These are phyloP conservation scores for Eudorina sp. DNA, from an alignment of 139 green algal species.

Conservation along the genomic window DNA sequence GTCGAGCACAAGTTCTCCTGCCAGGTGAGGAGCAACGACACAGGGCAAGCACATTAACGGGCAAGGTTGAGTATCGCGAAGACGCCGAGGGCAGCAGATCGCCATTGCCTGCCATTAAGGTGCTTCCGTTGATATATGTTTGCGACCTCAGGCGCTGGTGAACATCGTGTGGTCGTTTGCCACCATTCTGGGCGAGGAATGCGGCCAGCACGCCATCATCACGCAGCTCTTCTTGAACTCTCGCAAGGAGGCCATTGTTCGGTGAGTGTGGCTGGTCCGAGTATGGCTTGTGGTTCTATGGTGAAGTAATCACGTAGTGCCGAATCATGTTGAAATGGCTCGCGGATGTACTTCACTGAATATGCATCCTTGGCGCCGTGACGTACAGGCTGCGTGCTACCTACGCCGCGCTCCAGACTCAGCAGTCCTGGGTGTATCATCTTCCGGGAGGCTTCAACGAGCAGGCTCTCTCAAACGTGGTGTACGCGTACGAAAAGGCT, in stretches of 20 bases:
- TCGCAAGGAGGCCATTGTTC: slow-evolving; percentile 49
- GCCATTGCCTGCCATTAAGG: too few species aligned
- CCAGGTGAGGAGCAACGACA: slow-evolving; percentile 55
- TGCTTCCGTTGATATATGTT: too few species aligned
- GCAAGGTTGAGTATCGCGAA: too few species aligned
- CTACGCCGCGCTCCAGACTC: slow-evolving; percentile 43
- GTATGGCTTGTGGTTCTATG: too few species aligned
- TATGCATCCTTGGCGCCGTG: too few species aligned
- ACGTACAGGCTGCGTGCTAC: slow-evolving; percentile 61
- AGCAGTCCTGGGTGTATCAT: slow-evolving; percentile 49
- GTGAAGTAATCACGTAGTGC: too few species aligned
- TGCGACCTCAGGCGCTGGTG: slow-evolving; percentile 73
- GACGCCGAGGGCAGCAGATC: too few species aligned
- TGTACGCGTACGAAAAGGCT: slow-evolving; percentile 71
- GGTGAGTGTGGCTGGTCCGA: background rate
- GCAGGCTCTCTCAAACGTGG: slow-evolving; percentile 73
- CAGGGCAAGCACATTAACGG: too few species aligned
- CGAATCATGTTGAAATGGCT: too few species aligned
- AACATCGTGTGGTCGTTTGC: slow-evolving; percentile 75
- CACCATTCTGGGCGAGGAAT: slow-evolving; percentile 61
- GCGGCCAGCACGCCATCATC: slow-evolving; percentile 55
- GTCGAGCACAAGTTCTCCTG: slow-evolving; percentile 68
- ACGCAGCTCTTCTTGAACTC: slow-evolving; percentile 60
- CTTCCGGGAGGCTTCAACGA: slow-evolving; percentile 71
- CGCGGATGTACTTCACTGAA: too few species aligned